Base-by-base conservation (phyloP, 1,284 basidiomycete genomes). In the Cutaneotrichosporon dermatis region DNA sequence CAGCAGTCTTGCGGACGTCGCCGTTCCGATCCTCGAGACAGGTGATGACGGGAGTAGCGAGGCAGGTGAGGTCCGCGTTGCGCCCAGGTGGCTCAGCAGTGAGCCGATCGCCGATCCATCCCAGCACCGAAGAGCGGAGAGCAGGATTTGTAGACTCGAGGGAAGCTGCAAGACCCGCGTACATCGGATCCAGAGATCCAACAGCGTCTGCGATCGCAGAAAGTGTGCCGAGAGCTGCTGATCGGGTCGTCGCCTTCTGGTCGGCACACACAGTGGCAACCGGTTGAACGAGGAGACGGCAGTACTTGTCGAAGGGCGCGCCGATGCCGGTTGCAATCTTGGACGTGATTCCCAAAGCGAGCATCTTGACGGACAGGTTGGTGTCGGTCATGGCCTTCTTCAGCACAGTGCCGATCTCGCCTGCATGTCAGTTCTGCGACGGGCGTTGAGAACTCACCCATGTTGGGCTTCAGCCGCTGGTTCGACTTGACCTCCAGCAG, bases 251-350 rank as follows among this genome's bases (percentile, higher is more conserved):
- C 2, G 88, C 87, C 77, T 99, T 99, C 74, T 95, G 92, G 73
- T 99, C 96, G 6, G 94, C 85, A 5, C 98, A 83, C 5, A 94
- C 91, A 33, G 88, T 88, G 2, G 88, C 86, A 8, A 98, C 83
- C 0, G 94, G 86, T 0, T 86, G 78, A 9, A 86, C 84, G 66
- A 94, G 89, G 51, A 90, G 81, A 34, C 87, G 86, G 4, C 85
- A 84, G 67, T 95, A 84, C 73, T 90, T 94, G 68, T 99, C 95
- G 72, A 99, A 99, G 0, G 90, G 85, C 71, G 88, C 92, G 53
- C 92, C 92, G 92, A 99, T 97, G 1, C 91, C 94, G 0, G 83
- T 85, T 2, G 96, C 92, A 62, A 99, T 88, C 51, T 91, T 88
- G 45, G 87, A 83, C 55, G 97, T 86, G 60, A 96, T 88, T 70